Percentiles rank a stretch among this genome's conserved stretches.
Evolutionary conservation across 78 protist species (phyloP).

Genomic region (Dictyostelium capitatum): DNA sequence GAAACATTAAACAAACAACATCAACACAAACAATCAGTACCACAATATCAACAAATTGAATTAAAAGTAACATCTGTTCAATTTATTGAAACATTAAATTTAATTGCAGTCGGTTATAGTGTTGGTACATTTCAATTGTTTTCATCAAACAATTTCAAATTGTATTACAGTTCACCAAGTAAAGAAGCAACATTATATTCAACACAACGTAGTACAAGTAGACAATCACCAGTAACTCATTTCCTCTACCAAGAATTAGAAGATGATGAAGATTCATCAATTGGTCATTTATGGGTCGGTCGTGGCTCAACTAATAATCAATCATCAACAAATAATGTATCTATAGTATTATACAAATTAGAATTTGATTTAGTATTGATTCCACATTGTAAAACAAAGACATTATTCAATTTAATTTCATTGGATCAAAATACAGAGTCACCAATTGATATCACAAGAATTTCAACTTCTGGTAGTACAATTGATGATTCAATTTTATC

Average conservation of each 20-base stretch:
- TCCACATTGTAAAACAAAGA: neutral
- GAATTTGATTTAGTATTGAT: neutral
- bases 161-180: conserved; percentile 14
- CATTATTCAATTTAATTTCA: neutral
- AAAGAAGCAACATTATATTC: conserved; percentile 19
- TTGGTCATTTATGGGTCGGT: conserved; percentile 59
- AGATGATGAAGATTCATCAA: conserved; percentile 21
- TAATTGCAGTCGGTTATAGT: conserved; percentile 57
- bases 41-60: neutral
- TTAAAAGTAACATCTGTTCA: conserved; percentile 6
- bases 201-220: neutral
- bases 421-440: neutral
- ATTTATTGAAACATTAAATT: conserved; percentile 4
- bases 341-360: neutral
- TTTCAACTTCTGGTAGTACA: too few species aligned
- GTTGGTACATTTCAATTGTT: conserved; percentile 58
- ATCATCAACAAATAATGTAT: neutral
- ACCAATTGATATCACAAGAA: conserved; percentile 1
- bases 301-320: conserved; percentile 29
- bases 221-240: conserved; percentile 45
- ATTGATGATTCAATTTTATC: too few species aligned
- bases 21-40: neutral
- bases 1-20: neutral
- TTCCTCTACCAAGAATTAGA: conserved; percentile 68
- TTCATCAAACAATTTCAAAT: conserved; percentile 3